Percentiles rank a stretch among this genome's conserved stretches.
phyloP scores from a whole-genome alignment of 2,329 filamentous ascomycete species.

The Rhinocladiella mackenziei region DNA sequence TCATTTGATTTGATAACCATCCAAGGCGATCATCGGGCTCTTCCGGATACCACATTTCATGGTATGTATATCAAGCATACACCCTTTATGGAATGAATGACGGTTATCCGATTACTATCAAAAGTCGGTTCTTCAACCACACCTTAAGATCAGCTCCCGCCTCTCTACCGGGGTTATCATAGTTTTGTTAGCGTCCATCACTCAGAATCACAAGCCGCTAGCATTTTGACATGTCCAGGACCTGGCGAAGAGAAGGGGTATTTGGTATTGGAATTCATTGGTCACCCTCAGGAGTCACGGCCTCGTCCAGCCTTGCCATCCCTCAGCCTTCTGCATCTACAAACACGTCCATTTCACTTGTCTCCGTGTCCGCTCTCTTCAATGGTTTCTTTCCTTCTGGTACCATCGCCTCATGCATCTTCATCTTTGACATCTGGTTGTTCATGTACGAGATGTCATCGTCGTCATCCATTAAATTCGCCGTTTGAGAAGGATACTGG shows the following conservation, averaged over 20 bases:
- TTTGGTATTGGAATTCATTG: too few species aligned
- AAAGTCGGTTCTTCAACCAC: neutral
- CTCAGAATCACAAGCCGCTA: neutral
- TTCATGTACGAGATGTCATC: conserved; percentile 15
- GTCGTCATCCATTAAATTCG: conserved; percentile 28
- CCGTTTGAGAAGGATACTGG: conserved; percentile 4
- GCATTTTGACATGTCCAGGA: too few species aligned
- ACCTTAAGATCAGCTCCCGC: neutral
- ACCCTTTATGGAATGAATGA: too few species aligned
- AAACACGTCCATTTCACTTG: conserved; percentile 41
- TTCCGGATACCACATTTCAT: too few species aligned
- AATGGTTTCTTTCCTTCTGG: conserved; percentile 29
- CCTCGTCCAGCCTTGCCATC: neutral
- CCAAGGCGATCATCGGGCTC: too few species aligned
- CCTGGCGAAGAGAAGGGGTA: too few species aligned
- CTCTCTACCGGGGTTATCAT: conserved; percentile 2
- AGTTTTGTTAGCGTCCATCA: neutral
- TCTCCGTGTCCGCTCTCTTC: conserved; percentile 39
- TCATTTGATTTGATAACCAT: too few species aligned
- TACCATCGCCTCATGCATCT: conserved; percentile 29
- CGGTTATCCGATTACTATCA: too few species aligned
- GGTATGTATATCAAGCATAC: too few species aligned
- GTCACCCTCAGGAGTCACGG: too few species aligned
- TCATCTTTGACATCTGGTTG: conserved; percentile 27
- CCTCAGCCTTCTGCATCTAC: conserved; percentile 39